Base-by-base conservation (phyloP, 2,329 filamentous ascomycete species). In the Orbilia ellipsospora region DNA sequence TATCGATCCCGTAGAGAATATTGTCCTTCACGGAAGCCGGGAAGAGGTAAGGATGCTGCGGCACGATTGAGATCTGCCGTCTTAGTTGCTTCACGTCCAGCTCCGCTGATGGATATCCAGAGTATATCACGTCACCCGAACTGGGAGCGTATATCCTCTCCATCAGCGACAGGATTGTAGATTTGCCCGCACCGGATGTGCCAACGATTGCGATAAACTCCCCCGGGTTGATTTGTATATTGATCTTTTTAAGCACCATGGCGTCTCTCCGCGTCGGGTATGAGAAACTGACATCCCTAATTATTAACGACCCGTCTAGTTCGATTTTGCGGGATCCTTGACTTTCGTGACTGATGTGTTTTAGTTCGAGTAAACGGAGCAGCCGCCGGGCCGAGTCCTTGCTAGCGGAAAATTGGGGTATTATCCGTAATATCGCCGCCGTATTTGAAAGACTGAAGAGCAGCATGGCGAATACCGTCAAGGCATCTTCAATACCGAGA, bases 141-240 rank as follows among this genome's bases (percentile, higher is more conserved):
- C 52, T 77, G 12, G 86, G 85, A 1, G 82, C 78, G 78, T 95
- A 93, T 0, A 97, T 85, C 0, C 90, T 88, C 2, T 96, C 83
- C 0, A 98, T 84, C 0, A 98, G 83, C 0, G 90, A 88, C 0
- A 90, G 86, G 42, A 97, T 85, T 0, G 94, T 97, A 13, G 91
- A 94, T 83, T 99, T 98, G 0, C 95, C 94, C n/a, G 90, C 92
- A 0, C 95, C 94, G 0, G 93, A 97, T 0, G 87, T 84, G 0
- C 94, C 94, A 44, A 96, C 93, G 18, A 98, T 88, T 1, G 92
- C 93, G 0, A 90, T 90, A 78, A 88, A 91, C 2, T 87, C 88
- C 20, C 90, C 89, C 0, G 86, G 82, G 0, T 84, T 80, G 61
- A 97, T 87, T 0, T 82, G 83, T 6, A 97, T 83, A n/a, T 85